phyloP scores from a whole-genome alignment of 768 basidiomycete genomes.

The Boletales sp. region DNA sequence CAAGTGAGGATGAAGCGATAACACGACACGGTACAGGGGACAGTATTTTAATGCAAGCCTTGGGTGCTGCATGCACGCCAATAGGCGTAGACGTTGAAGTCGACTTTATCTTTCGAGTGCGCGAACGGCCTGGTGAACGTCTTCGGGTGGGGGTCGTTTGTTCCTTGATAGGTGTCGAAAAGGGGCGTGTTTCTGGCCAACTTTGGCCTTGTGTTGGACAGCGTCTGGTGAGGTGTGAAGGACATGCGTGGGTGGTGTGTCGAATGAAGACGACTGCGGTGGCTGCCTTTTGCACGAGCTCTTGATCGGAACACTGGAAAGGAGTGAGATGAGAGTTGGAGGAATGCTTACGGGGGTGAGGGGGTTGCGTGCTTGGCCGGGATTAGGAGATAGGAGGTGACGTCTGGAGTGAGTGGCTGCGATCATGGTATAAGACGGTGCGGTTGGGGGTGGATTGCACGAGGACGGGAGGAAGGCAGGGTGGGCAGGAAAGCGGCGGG shows the following conservation, averaged over 20 bases:
- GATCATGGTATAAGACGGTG: conserved; percentile 42
- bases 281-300: conserved; percentile 36
- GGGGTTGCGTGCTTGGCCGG: conserved; percentile 33
- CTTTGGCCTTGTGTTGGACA: conserved; percentile 35
- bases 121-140: conserved; percentile 41
- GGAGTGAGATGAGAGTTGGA: too few relatives aligned
- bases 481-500: conserved; percentile 41
- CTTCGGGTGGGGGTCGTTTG: conserved; percentile 45
- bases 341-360: not conserved
- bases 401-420: too few relatives aligned
- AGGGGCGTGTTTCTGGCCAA: conserved; percentile 37
- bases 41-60: conserved; percentile 38
- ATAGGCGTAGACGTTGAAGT: conserved; percentile 38
- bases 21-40: too few relatives aligned
- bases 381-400: conserved; percentile 38
- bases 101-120: conserved; percentile 37
- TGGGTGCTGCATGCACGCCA: conserved; percentile 41
- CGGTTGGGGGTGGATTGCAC: too few relatives aligned
- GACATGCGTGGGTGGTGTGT: too few relatives aligned
- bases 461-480: conserved; percentile 18
- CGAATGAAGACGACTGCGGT: conserved; percentile 33
- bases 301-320: conserved; percentile 42
- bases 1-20: too few relatives aligned
- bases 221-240: conserved; percentile 12
- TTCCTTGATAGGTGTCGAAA: conserved; percentile 40